Conservation (phyloP, 257 asterid species). For the Rehmannia glutinosa region DNA sequence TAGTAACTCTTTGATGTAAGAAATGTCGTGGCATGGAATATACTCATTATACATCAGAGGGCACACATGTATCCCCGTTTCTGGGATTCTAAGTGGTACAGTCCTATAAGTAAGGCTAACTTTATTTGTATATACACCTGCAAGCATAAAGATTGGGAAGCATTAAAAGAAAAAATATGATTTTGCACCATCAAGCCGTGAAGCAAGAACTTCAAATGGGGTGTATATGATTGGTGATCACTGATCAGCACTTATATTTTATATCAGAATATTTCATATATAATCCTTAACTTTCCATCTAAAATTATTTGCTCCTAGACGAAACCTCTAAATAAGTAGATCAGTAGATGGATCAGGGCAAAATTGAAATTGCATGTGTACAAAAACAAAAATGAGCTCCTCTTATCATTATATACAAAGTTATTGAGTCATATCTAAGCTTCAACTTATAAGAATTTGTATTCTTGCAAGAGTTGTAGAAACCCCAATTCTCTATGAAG, state of each 20-base stretch:
- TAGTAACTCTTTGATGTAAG: constrained; percentile 62
- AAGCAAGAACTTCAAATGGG: not conserved
- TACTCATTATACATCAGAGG: constrained; percentile 72
- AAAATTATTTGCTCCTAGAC: not conserved
- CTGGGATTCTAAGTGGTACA: constrained; percentile 51
- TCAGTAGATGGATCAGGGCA: not conserved
- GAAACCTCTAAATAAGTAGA: not conserved
- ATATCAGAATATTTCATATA: not conserved
- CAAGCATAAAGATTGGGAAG: constrained; percentile 8
- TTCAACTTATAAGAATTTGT: not conserved
- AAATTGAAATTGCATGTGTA: not conserved
- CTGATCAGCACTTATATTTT: not conserved
- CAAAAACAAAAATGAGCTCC: not conserved
- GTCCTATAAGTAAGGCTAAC: constrained; percentile 58
- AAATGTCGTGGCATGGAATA: constrained; percentile 81
- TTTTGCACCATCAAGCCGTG: not conserved
- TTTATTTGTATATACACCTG: constrained; percentile 50
- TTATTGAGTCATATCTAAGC: too few species aligned
- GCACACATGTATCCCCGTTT: constrained; percentile 69
- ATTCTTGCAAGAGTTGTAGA: not conserved
- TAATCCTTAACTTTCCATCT: not conserved
- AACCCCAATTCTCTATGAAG: not conserved
- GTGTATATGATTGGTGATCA: not conserved
- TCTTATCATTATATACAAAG: not conserved
- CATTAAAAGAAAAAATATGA: constrained; percentile 1